Base-by-base conservation (phyloP, 768 basidiomycete genomes). In the Amanita pseudoporphyria region DNA sequence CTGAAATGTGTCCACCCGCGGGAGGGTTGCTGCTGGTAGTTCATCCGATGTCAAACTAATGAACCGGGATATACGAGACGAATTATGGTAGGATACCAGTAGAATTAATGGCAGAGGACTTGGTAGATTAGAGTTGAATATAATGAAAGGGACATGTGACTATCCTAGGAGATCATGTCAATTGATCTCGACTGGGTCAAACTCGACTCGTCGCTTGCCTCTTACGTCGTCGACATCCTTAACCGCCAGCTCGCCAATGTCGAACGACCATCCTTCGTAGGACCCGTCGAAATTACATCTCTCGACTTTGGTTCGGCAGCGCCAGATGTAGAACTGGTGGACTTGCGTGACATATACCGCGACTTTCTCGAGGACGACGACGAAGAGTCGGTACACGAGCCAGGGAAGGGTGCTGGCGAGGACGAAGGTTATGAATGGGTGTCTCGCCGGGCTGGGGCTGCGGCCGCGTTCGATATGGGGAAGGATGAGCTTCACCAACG, bases 111-210 rank as follows among this genome's bases (percentile, higher is more conserved):
- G 41, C 22, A 22, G 21, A 6, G n/a, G 22, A 13, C 19, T 19
- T 7, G 40, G n/a, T 22, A 16, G 41, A 42, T 26, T 22, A 42
- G 79, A 28, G 26, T 28, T 7, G 19, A 36, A 39, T 30, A 14
- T 22, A 24, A 21, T 26, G 16, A 36, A 26, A 26, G 33, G 6
- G 36, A 24, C 3, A 22, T 38, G 24, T 28, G 24, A 24, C n/a
- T 48, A 10, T 39, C 5, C 7, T 26, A 21, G 21, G 67, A 71
- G 68, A 12, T 4, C 14, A 96, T 96, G 94, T 95, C 93, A 14
- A 80, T 99, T 67, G 95, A 98, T 70, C 70, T 99, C 48, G 89
- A 95, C 71, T 99, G 95, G 94, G 67, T 70, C 56, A 81, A 82
- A 56, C 79, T 98, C 54, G 83, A 91, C 66, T 64, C 74, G 18